Percentiles rank a stretch among this genome's conserved stretches.
phyloP scores from a whole-genome alignment of 2,329 filamentous ascomycete genomes.

The Ophiostoma sp. region DNA sequence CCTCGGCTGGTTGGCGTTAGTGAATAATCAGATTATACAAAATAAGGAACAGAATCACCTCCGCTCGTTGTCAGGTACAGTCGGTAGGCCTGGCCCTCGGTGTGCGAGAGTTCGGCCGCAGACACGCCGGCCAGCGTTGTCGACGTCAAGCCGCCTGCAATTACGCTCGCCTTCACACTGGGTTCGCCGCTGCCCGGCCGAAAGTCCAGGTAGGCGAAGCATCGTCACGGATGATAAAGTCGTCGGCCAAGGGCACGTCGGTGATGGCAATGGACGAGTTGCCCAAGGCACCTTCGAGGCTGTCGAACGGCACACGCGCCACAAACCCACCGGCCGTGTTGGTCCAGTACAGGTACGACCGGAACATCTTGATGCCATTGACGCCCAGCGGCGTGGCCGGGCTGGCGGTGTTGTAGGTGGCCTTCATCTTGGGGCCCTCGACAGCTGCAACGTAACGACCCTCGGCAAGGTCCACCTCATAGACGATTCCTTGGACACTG shows the following conservation, averaged over 20 bases:
- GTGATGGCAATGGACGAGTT: background rate
- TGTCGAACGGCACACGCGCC: background rate
- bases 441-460: background rate
- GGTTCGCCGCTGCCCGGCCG: background rate
- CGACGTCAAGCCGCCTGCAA: background rate
- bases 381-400: constrained; percentile 4
- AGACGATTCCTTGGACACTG: background rate
- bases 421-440: background rate
- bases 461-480: background rate
- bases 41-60: background rate
- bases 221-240: background rate
- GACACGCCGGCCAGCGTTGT: background rate
- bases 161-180: background rate
- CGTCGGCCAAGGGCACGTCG: background rate
- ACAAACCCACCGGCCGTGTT: background rate
- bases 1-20: background rate
- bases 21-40: background rate
- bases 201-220: background rate
- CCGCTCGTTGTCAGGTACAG: background rate
- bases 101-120: constrained; percentile 1
- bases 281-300: background rate
- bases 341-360: background rate
- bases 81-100: background rate
- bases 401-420: background rate
- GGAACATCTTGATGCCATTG: constrained; percentile 3